These are phyloP conservation scores for Mucor velutinosus DNA, from an alignment of 371 early-diverging fungal genomes.

Conservation along the genomic window DNA sequence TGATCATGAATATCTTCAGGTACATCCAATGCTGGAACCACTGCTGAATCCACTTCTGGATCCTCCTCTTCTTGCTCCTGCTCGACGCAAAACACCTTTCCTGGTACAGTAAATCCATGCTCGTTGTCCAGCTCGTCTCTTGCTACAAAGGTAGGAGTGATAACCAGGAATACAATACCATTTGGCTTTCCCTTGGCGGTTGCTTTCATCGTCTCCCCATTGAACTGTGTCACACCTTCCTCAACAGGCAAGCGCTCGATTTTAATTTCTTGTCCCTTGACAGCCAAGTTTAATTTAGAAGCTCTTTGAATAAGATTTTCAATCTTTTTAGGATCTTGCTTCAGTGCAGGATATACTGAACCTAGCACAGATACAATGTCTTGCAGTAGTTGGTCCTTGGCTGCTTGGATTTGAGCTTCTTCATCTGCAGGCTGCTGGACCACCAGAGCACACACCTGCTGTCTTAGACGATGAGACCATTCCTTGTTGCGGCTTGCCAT, in stretches of 20 bases:
- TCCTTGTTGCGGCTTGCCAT: slow-evolving; percentile 35
- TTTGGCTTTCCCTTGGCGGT: slow-evolving; percentile 36
- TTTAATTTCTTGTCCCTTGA: slow-evolving; percentile 48
- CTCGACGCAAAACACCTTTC: slow-evolving; percentile 41
- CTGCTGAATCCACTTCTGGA: neutral
- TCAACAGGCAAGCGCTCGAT: slow-evolving; percentile 33
- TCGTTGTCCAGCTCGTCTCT: slow-evolving; percentile 42
- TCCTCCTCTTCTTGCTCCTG: neutral
- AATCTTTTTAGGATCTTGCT: slow-evolving; percentile 34
- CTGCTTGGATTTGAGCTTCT: slow-evolving; percentile 27
- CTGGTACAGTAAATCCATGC: slow-evolving; percentile 47
- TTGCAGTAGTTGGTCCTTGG: slow-evolving; percentile 24
- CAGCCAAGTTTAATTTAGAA: slow-evolving; percentile 40
- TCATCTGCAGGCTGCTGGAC: slow-evolving; percentile 41
- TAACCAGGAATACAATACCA: slow-evolving; percentile 35
- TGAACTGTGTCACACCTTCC: slow-evolving; percentile 33
- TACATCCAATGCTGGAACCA: neutral
- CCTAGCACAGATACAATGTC: slow-evolving; percentile 22
- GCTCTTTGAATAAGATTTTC: slow-evolving; percentile 36
- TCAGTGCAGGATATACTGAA: slow-evolving; percentile 32
- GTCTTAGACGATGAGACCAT: slow-evolving; percentile 45
- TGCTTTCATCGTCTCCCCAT: slow-evolving; percentile 37
- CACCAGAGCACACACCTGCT: slow-evolving; percentile 44
- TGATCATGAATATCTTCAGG: neutral
- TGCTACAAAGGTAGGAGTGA: slow-evolving; percentile 43